These are phyloP conservation scores for Viola pubescens DNA, from an alignment of 441 rosid genomes.

Conservation along the genomic window DNA sequence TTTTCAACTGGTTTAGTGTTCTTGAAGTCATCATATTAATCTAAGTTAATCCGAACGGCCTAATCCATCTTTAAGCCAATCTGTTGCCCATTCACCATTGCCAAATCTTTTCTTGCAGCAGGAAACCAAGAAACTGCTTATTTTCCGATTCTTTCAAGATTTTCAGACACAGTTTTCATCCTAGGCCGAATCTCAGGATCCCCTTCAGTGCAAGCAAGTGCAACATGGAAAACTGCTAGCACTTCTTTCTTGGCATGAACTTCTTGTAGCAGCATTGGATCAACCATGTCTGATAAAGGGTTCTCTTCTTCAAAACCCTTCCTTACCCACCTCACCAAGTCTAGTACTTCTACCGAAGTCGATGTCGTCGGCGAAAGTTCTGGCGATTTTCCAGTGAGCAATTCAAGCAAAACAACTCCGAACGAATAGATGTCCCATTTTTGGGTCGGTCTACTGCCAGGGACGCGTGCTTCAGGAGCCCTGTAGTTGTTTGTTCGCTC, in stretches of 20 bases:
- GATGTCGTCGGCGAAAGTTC: conserved; percentile 63
- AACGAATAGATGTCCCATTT: conserved; percentile 86
- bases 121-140: background rate
- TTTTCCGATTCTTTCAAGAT: conserved; percentile 61
- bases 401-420: conserved; percentile 71
- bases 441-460: conserved; percentile 48
- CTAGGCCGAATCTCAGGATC: conserved; percentile 91
- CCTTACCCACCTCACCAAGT: conserved; percentile 79
- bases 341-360: conserved; percentile 57
- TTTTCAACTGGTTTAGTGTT: background rate
- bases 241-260: conserved; percentile 91
- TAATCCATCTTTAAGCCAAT: conserved; percentile 8
- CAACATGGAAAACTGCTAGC: conserved; percentile 67
- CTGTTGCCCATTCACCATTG: background rate
- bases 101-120: conserved; percentile 2
- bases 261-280: conserved; percentile 73
- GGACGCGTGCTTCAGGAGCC: conserved; percentile 73
- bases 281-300: conserved; percentile 83
- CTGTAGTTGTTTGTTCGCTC: conserved; percentile 60
- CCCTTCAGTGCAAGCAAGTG: conserved; percentile 70
- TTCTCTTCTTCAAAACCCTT: conserved; percentile 81
- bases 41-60: background rate
- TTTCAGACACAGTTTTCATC: conserved; percentile 86
- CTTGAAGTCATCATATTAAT: background rate
- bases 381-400: conserved; percentile 82